Base-by-base conservation (phyloP, 306 rosid species). In the Cicer chorassanicum region DNA sequence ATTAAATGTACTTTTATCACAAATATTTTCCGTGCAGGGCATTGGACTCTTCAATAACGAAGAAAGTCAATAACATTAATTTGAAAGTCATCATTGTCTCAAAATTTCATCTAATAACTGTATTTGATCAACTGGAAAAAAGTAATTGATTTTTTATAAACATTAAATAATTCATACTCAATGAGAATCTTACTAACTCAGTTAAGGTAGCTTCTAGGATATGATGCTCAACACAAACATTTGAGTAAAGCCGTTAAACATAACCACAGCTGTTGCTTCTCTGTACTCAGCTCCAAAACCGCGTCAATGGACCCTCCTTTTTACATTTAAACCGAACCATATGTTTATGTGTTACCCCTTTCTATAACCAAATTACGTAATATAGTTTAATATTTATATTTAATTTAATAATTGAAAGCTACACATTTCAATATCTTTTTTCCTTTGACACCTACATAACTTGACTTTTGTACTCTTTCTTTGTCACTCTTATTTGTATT, bases 271-370 rank as follows among this genome's bases (percentile, higher is more conserved):
- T 93, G 91, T 77, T 81, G 78, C 86, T 80, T 64, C 80, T 73
- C 98, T 93, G 97, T 70, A 87, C 62, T 72, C 93, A 85, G 59
- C 78, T 80, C 83, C 59, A 63, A 93, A 89, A 89, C 78, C 98
- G 98, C 98, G 98, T 93, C 41, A n/a, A 24, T 42, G 82, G 73
- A 43, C 78, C 64, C 73, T 60, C 76, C 13, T 68, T 62, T 64
- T 57, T 67, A 74, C 82, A 71, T 83, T 84, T 69, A 11, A 84
- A 49, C 56, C 9, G 7, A 6, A 15, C 68, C 34, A 51, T 6
- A 29, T 60, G 15, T 65, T 43, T 55, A 50, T 10, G 7, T 38
- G 53, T 2, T 21, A 38, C 6, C 21, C 50, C 29, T 51, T 65
- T 71, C 48, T 46, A 70, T 68, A 77, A 68, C 77, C 70, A 67